Evolutionary conservation across 257 asterid species (phyloP).

Genomic region (Gentiana dahurica): DNA sequence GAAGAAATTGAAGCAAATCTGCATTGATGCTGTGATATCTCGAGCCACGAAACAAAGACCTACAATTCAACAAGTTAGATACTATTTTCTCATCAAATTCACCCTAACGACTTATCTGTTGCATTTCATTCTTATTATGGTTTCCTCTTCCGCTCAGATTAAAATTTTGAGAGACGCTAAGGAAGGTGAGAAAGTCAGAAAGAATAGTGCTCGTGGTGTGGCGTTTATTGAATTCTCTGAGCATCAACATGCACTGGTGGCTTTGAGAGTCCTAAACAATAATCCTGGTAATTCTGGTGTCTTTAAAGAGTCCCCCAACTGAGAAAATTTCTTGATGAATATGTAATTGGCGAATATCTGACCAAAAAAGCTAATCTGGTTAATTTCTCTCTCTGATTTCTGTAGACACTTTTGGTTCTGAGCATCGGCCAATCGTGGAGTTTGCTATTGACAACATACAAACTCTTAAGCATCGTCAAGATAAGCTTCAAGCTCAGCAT

Average conservation of each 20-base stretch:
- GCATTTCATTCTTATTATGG: neutral
- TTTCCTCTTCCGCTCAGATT: slow-evolving; percentile 34
- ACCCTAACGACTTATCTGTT: neutral
- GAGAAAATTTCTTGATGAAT: neutral
- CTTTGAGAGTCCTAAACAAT: slow-evolving; percentile 90
- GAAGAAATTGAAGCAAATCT: slow-evolving; percentile 44
- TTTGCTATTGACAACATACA: slow-evolving; percentile 88
- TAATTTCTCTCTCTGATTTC: neutral
- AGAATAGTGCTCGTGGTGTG: slow-evolving; percentile 75
- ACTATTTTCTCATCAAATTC: slow-evolving; percentile 7
- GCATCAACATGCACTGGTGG: slow-evolving; percentile 98
- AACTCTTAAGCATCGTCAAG: slow-evolving; percentile 60
- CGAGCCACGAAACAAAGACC: slow-evolving; percentile 96
- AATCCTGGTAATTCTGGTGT: slow-evolving; percentile 52
- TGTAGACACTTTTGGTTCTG: slow-evolving; percentile 71
- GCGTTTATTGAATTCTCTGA: slow-evolving; percentile 91
- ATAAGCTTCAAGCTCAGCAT: slow-evolving; percentile 49
- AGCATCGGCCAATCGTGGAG: slow-evolving; percentile 96
- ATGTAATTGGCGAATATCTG: neutral
- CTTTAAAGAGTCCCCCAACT: neutral
- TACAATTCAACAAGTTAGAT: slow-evolving; percentile 65
- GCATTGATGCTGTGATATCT: slow-evolving; percentile 65
- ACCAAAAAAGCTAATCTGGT: too few species aligned
- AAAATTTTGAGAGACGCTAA: slow-evolving; percentile 58
- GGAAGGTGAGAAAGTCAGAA: slow-evolving; percentile 43